These are phyloP conservation scores for Tylopilus felleus DNA, from an alignment of 768 basidiomycete genomes.

Conservation along the genomic window DNA sequence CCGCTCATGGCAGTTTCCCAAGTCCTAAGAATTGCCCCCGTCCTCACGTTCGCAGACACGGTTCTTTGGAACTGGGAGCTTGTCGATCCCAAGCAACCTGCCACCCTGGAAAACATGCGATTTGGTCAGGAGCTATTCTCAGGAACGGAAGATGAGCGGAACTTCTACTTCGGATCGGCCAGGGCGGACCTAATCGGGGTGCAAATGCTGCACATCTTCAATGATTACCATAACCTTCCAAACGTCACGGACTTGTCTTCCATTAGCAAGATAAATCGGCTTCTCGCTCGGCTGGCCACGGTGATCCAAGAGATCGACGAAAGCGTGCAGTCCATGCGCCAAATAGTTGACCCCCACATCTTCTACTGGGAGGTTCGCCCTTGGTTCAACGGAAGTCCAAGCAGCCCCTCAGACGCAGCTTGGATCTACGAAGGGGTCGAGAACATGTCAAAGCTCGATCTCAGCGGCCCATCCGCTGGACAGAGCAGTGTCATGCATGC, in stretches of 20 bases:
- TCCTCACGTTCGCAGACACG: constrained; percentile 93
- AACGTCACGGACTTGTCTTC: constrained; percentile 60
- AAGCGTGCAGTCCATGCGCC: constrained; percentile 65
- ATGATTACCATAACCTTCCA: constrained; percentile 78
- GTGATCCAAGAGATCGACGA: constrained; percentile 74
- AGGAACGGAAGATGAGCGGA: constrained; percentile 76
- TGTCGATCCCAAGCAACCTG: constrained; percentile 51
- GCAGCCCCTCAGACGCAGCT: constrained; percentile 44
- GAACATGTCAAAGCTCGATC: constrained; percentile 53
- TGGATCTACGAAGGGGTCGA: constrained; percentile 83
- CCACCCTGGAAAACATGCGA: constrained; percentile 70
- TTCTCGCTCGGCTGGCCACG: constrained; percentile 62
- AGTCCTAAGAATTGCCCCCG: constrained; percentile 80
- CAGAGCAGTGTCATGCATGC: constrained; percentile 92
- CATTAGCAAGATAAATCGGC: constrained; percentile 64
- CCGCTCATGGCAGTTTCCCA: constrained; percentile 77
- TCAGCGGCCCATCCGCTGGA: constrained; percentile 89
- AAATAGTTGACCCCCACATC: constrained; percentile 73
- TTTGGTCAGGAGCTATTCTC: constrained; percentile 71
- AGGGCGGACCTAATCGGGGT: constrained; percentile 83
- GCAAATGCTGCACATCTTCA: constrained; percentile 81
- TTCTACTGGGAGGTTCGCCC: constrained; percentile 91
- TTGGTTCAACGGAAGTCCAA: constrained; percentile 86
- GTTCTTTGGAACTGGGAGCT: constrained; percentile 91
- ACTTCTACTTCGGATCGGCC: constrained; percentile 86